Percentiles rank a stretch among this genome's conserved stretches.
These are phyloP conservation scores for Pseudoscleropodium purum DNA, from an alignment of 225 moss, liverwort and hornwort species.

Conservation along the genomic window DNA sequence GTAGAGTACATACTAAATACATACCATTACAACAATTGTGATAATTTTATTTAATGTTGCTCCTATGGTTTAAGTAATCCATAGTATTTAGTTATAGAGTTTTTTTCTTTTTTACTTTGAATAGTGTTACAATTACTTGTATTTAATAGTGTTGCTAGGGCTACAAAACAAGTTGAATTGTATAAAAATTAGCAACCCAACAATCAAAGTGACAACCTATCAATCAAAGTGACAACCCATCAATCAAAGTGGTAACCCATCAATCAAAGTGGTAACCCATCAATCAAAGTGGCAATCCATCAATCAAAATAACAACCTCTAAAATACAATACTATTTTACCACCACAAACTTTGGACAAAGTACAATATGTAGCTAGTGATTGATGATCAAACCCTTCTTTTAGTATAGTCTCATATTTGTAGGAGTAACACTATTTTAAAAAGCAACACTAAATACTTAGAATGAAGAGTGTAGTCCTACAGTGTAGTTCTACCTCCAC, in stretches of 20 bases:
- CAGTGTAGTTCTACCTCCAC: no score
- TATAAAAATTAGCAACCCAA: background rate
- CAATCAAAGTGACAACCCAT: background rate
- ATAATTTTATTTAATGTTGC: background rate
- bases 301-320: background rate
- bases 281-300: background rate
- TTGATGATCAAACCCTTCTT: background rate
- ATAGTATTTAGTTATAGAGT: accelerated
- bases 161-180: background rate
- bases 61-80: background rate
- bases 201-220: background rate
- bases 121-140: background rate
- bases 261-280: background rate
- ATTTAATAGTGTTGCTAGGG: background rate
- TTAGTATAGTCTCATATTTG: accelerated
- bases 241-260: background rate
- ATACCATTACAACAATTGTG: background rate
- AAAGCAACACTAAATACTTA: background rate
- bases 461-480: background rate
- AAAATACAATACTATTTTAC: background rate
- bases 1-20: accelerated
- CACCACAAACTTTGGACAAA: accelerated
- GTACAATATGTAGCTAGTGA: accelerated
- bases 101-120: background rate
- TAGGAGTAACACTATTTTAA: background rate